phyloP scores from a whole-genome alignment of 805 yeast species.

The Teunomyces tritomae region DNA sequence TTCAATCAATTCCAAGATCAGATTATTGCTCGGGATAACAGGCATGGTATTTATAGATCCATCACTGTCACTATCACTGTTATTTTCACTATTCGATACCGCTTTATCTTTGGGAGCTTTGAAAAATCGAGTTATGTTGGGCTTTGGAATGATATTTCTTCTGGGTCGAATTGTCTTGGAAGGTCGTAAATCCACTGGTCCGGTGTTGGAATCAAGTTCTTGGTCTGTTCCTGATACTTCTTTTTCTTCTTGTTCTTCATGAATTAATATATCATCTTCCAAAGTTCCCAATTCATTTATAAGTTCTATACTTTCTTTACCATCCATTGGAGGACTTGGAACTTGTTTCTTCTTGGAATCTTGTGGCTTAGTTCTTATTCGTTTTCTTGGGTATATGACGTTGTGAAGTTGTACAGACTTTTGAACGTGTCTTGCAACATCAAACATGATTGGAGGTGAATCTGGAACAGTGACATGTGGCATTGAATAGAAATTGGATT shows the following conservation, averaged over 20 bases:
- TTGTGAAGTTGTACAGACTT: constrained; percentile 11
- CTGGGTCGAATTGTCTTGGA: constrained; percentile 1
- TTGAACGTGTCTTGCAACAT: constrained; percentile 21
- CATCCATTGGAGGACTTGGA: neutral
- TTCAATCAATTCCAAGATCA: constrained; percentile 18
- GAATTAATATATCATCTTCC: neutral
- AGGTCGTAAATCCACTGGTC: neutral
- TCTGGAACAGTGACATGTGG: constrained; percentile 9
- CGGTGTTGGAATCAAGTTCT: neutral
- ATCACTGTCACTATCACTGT: constrained; percentile 13
- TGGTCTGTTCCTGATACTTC: neutral
- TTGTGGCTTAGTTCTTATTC: neutral
- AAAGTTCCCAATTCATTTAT: neutral
- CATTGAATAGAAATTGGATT: neutral
- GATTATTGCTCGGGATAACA: constrained; percentile 2
- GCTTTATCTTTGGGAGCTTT: constrained; percentile 1
- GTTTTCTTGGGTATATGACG: neutral
- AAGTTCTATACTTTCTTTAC: neutral
- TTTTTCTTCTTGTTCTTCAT: too few relatives aligned
- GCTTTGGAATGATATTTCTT: constrained; percentile 3
- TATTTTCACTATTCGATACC: constrained; percentile 4
- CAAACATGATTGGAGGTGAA: constrained; percentile 34
- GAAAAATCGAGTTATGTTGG: constrained; percentile 10
- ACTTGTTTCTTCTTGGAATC: neutral
- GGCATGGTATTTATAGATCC: constrained; percentile 12